Evolutionary conservation across 345 rosid species (phyloP).

Genomic region (Bretschneidera sinensis): DNA sequence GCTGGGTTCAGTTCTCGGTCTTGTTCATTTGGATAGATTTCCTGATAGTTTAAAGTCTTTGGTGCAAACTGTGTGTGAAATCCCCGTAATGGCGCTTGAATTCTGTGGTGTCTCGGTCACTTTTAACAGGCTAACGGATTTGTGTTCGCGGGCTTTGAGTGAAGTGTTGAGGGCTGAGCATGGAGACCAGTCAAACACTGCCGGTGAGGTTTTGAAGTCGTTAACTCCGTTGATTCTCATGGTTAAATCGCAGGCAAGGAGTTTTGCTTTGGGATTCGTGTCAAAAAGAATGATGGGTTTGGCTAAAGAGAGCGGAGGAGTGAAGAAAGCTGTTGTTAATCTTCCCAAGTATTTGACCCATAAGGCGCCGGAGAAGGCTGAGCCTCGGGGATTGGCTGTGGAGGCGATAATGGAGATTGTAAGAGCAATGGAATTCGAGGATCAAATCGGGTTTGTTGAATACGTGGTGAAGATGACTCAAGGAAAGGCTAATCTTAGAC

Average conservation of each 20-base stretch:
- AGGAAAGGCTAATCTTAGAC: conserved; percentile 66
- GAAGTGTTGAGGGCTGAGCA: conserved; percentile 55
- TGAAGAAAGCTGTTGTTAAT: conserved; percentile 54
- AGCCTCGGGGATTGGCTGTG: conserved; percentile 72
- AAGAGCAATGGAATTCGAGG: conserved; percentile 44
- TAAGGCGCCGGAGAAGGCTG: conserved; percentile 91
- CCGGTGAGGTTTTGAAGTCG: conserved; percentile 66
- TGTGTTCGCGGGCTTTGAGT: conserved; percentile 50
- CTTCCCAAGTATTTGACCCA: conserved; percentile 61
- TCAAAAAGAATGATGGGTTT: conserved; percentile 31
- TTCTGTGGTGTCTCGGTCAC: conserved; percentile 20
- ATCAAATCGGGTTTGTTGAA: conserved; percentile 45
- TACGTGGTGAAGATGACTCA: conserved; percentile 64
- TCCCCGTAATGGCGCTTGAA: conserved; percentile 46
- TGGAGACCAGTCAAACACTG: conserved; percentile 54
- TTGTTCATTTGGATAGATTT: conserved; percentile 74
- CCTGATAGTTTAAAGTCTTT: conserved; percentile 74
- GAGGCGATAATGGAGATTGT: conserved; percentile 77
- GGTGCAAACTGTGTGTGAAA: conserved; percentile 61
- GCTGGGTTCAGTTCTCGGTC: conserved; percentile 47
- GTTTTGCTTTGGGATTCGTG: conserved; percentile 59
- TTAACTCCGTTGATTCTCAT: conserved; percentile 53
- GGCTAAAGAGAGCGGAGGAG: conserved; percentile 34
- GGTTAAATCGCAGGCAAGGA: conserved; percentile 62
- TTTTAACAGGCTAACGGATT: conserved; percentile 37